Evolutionary conservation across 352 stramenopile species (phyloP).

Genomic region (Phytophthora sp.): DNA sequence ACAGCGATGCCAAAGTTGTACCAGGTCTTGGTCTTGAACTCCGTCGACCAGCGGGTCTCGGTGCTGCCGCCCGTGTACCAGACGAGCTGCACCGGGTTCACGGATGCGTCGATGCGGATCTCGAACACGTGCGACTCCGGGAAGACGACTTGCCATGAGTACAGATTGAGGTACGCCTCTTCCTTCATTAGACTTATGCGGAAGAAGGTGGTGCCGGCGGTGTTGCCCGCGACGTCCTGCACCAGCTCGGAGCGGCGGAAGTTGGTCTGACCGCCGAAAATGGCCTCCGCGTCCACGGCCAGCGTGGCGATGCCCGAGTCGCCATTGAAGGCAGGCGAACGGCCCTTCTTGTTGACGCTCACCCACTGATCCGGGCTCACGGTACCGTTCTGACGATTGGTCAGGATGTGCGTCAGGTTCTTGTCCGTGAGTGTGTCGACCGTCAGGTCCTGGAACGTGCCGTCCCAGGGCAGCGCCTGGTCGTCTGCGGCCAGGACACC

Average conservation of each 20-base stretch:
- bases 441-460: constrained; percentile 56
- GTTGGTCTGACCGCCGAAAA: constrained; percentile 63
- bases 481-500: constrained; percentile 32
- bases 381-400: constrained; percentile 52
- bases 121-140: constrained; percentile 68
- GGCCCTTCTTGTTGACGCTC: constrained; percentile 46
- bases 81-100: constrained; percentile 56
- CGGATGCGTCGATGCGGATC: constrained; percentile 62
- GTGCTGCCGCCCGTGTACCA: constrained; percentile 55
- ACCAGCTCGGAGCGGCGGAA: constrained; percentile 76
- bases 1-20: constrained; percentile 77
- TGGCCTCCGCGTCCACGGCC: constrained; percentile 59
- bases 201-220: constrained; percentile 61
- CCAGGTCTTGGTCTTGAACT: constrained; percentile 62
- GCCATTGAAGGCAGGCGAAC: constrained; percentile 60
- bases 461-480: constrained; percentile 61
- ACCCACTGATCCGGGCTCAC: constrained; percentile 56
- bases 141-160: constrained; percentile 69
- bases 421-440: constrained; percentile 59
- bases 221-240: constrained; percentile 53
- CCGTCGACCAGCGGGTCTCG: constrained; percentile 57
- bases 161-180: constrained; percentile 42
- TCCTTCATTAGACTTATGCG: constrained; percentile 63
- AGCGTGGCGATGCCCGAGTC: constrained; percentile 70
- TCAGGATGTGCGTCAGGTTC: constrained; percentile 75